phyloP scores from a whole-genome alignment of 2,329 filamentous ascomycete species.

The Knufia petricola region DNA sequence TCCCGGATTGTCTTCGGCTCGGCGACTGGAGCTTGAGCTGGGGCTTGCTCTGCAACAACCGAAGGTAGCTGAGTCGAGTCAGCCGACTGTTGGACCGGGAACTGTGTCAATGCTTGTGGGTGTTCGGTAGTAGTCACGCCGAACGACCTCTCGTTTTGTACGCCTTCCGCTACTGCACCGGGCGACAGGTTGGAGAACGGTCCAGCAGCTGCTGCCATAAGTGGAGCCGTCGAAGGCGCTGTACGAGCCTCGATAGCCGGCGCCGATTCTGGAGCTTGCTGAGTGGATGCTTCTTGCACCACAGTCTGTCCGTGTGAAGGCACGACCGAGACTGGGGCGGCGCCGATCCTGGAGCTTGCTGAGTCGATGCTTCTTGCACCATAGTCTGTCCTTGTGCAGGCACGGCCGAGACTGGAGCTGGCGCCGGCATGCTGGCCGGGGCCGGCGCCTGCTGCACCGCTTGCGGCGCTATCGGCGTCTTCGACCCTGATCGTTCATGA shows the following conservation, averaged over 20 bases:
- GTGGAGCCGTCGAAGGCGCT: not conserved
- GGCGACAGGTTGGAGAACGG: not conserved
- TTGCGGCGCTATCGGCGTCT: not conserved
- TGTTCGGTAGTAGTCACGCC: not conserved
- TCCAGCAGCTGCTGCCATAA: constrained; percentile 2
- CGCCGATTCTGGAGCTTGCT: not conserved
- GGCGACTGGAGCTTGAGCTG: too few species aligned
- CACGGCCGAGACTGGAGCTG: not conserved
- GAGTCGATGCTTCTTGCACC: not conserved
- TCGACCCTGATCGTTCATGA: not conserved
- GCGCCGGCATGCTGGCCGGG: not conserved
- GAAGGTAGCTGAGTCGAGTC: not conserved
- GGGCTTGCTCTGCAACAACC: too few species aligned
- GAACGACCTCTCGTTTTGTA: not conserved
- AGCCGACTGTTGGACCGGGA: not conserved
- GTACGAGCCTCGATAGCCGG: not conserved
- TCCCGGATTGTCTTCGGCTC: too few species aligned
- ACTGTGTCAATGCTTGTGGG: not conserved
- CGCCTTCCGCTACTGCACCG: not conserved
- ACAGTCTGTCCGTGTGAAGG: not conserved
- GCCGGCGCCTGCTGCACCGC: not conserved
- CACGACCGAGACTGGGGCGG: not conserved
- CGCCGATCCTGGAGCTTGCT: not conserved
- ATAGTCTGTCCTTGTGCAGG: not conserved
- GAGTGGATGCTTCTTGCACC: not conserved